A percentile compares a stretch with the other conserved stretches of the same genome.
Evolutionary conservation across 2,329 filamentous ascomycete genomes (phyloP).

Genomic region (Neurospora sp.): DNA sequence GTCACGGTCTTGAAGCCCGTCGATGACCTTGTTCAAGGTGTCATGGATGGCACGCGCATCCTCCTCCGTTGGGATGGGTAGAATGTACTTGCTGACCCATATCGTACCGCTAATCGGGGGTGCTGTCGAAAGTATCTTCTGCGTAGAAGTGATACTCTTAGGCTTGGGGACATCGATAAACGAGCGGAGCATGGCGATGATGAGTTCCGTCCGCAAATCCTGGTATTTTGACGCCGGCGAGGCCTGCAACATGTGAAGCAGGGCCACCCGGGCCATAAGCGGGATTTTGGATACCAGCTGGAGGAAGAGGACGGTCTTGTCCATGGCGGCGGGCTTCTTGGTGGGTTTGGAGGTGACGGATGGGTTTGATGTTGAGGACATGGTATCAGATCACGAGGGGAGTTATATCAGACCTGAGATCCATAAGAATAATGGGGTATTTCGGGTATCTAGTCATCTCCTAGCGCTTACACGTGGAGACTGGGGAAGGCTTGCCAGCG

Average conservation of each 20-base stretch:
- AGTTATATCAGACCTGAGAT: neutral
- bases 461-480: neutral
- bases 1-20: slow-evolving; percentile 35
- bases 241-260: slow-evolving; percentile 54
- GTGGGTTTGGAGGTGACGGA: neutral
- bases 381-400: neutral
- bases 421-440: neutral
- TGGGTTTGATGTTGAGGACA: neutral
- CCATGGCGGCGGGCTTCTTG: slow-evolving; percentile 6
- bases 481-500: neutral
- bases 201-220: slow-evolving; percentile 66
- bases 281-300: slow-evolving; percentile 47
- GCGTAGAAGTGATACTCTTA: slow-evolving; percentile 47
- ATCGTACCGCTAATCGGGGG: slow-evolving; percentile 65
- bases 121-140: slow-evolving; percentile 52
- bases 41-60: slow-evolving; percentile 41
- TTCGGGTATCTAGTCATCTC: neutral
- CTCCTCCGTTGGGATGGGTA: slow-evolving; percentile 45
- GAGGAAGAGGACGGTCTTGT: slow-evolving; percentile 15
- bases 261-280: slow-evolving; percentile 48
- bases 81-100: slow-evolving; percentile 66
- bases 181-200: slow-evolving; percentile 60
- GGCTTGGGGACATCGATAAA: slow-evolving; percentile 41
- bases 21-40: slow-evolving; percentile 46
- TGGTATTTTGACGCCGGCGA: slow-evolving; percentile 67